A percentile compares a stretch with the other conserved stretches of the same genome.
Evolutionary conservation across 352 stramenopile genomes (phyloP).

Genomic region (Phytophthora constricta): DNA sequence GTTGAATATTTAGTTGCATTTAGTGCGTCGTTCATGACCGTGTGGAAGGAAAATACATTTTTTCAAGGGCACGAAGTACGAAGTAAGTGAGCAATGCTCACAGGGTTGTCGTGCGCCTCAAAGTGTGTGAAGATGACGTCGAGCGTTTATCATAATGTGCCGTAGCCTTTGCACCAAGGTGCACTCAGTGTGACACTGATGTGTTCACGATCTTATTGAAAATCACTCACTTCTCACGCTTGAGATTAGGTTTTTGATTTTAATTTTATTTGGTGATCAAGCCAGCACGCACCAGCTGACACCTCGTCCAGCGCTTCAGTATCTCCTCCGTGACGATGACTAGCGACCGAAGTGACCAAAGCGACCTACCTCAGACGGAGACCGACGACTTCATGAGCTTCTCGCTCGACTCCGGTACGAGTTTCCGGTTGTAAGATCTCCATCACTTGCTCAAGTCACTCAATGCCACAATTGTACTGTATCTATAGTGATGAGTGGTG

Average conservation of each 20-base stretch:
- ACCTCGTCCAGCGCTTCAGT: neutral
- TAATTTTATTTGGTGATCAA: too few species aligned
- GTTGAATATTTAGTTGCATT: conserved; percentile 38
- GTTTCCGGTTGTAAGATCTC: too few species aligned
- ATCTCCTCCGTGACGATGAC: neutral
- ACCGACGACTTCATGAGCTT: neutral
- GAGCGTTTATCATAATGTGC: conserved; percentile 62
- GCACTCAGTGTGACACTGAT: too few species aligned
- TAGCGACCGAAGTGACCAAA: neutral
- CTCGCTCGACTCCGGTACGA: conserved; percentile 4
- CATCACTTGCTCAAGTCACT: too few species aligned
- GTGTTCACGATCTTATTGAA: neutral
- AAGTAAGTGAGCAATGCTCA: too few species aligned
- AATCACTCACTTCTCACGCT: too few species aligned
- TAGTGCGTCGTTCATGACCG: conserved; percentile 7
- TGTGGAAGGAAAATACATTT: conserved; percentile 7
- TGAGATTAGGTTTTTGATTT: too few species aligned
- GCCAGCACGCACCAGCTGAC: too few species aligned
- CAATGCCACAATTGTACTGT: too few species aligned
- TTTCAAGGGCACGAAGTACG: neutral
- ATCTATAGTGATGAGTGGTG: too few species aligned
- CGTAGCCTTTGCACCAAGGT: conserved; percentile 69
- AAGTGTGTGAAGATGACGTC: conserved; percentile 54
- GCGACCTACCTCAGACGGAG: neutral
- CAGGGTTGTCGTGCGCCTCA: conserved; percentile 44